Conservation (phyloP, 2,329 filamentous ascomycete species). For the Colletotrichum sp. region DNA sequence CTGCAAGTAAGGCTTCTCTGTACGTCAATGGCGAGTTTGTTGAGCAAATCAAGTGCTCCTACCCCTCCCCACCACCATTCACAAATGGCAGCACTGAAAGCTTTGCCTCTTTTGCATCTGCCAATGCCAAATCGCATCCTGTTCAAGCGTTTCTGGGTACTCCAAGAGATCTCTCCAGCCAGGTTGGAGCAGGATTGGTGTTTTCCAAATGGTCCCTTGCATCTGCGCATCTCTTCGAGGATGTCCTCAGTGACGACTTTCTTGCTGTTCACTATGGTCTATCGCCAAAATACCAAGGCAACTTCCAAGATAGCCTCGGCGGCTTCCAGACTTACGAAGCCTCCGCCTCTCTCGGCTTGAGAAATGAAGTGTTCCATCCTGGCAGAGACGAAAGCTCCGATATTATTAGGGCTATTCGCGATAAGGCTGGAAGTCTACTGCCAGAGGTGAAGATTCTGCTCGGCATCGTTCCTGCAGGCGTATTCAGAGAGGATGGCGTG, state of each 20-base stretch:
- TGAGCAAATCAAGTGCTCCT: slow-evolving; percentile 89
- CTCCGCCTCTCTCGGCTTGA: slow-evolving; percentile 86
- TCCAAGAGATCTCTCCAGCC: slow-evolving; percentile 82
- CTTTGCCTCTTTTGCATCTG: slow-evolving; percentile 72
- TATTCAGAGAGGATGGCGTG: slow-evolving; percentile 81
- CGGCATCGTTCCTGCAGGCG: slow-evolving; percentile 80
- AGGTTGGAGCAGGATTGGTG: slow-evolving; percentile 74
- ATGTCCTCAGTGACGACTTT: slow-evolving; percentile 87
- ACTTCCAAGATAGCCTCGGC: slow-evolving; percentile 95
- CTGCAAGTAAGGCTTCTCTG: slow-evolving; percentile 80
- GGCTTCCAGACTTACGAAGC: slow-evolving; percentile 96
- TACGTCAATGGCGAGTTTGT: slow-evolving; percentile 94
- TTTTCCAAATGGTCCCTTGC: slow-evolving; percentile 87
- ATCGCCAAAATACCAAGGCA: slow-evolving; percentile 89
- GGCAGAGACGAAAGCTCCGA: slow-evolving; percentile 92
- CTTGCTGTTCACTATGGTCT: slow-evolving; percentile 90
- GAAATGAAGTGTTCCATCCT: slow-evolving; percentile 88
- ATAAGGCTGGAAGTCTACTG: slow-evolving; percentile 81
- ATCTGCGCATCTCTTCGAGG: slow-evolving; percentile 87
- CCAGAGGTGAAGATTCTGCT: slow-evolving; percentile 83
- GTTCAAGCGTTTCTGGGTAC: slow-evolving; percentile 95
- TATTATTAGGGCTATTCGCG: slow-evolving; percentile 85
- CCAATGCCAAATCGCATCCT: slow-evolving; percentile 63
- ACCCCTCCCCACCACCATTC: slow-evolving; percentile 77
- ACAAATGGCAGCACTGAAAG: slow-evolving; percentile 68